Evolutionary conservation across 164 flowering plant species (phyloP), one percentile per base, ranked within the genome.

Genomic region (Stephania japonica): DNA sequence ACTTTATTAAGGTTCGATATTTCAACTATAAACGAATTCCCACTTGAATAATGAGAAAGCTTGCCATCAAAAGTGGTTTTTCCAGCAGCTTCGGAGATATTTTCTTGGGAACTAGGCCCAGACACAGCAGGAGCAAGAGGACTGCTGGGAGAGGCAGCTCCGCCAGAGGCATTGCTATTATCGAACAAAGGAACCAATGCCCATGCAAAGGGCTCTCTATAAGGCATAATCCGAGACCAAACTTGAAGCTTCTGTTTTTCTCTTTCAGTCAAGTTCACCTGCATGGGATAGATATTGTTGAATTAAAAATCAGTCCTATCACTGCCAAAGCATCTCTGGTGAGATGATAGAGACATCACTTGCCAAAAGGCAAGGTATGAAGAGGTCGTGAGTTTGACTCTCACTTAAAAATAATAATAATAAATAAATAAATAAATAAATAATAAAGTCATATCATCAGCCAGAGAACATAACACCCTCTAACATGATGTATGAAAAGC

Each of bases 191-290:
- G 98, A 79, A 95, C 92, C 70, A 95, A 79, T 50, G 97, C 94
- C 99, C 98, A 95, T 64, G 99, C 90, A 79, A 95, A 95, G 63
- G 98, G 85, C 80, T 95, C 98, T 75, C 89, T 84, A 80, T 91
- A 91, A 63, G 97, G 97, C 99, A 93, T 93, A 68, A 95, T 87
- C 65, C 94, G 91, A 71, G 99, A 90, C 99, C 99, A 95, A 71
- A 95, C 94, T 84, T 95, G 99, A 78, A 95, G 85, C 76, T 90
- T 95, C 83, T 95, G 99, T 78, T 82, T 93, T 80, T 95, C 99
- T 84, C 97, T 89, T 81, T 95, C 99, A 68, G 90, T 86, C 82
- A 93, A 82, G 79, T 86, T 94, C 69, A 85, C 93, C 99, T 95
- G 86, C 76, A 67, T 56, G 65, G 27, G 27, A 42, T 62, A 42